Percentiles rank a stretch among this genome's conserved stretches.
phyloP scores from a whole-genome alignment of 139 green algal species.

The Nannochloris sp. region DNA sequence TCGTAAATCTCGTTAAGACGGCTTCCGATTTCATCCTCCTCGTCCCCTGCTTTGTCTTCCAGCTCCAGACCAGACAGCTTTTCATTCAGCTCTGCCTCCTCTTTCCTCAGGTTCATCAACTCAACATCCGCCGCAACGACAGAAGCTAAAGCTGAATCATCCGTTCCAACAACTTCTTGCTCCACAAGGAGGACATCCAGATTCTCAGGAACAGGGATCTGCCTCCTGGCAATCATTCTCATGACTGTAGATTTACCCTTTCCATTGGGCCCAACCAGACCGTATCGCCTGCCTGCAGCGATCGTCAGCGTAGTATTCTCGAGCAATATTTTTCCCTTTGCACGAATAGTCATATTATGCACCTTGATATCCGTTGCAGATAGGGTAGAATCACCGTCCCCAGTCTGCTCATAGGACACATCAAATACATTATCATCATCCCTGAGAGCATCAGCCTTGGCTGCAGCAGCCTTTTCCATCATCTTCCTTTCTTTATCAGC shows the following conservation, averaged over 20 bases:
- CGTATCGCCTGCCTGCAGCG: slow-evolving; percentile 71
- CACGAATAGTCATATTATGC: slow-evolving; percentile 91
- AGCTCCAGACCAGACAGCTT: slow-evolving; percentile 36
- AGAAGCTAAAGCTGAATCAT: slow-evolving; percentile 50
- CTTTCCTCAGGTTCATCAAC: slow-evolving; percentile 78
- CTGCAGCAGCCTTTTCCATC: slow-evolving; percentile 57
- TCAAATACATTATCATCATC: slow-evolving; percentile 98
- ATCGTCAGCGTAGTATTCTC: slow-evolving; percentile 88
- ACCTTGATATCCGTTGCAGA: slow-evolving; percentile 91
- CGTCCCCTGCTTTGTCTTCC: slow-evolving; percentile 24
- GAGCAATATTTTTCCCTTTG: slow-evolving; percentile 95
- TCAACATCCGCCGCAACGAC: slow-evolving; percentile 93
- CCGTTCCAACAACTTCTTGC: slow-evolving; percentile 87
- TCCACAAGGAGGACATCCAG: slow-evolving; percentile 99
- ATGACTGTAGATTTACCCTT: slow-evolving; percentile 98
- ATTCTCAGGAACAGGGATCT: slow-evolving; percentile 89
- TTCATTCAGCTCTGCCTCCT: slow-evolving; percentile 67
- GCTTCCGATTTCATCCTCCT: slow-evolving; percentile 25
- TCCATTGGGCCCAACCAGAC: slow-evolving; percentile 76
- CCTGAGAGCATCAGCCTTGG: slow-evolving; percentile 74
- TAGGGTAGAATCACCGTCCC: slow-evolving; percentile 42
- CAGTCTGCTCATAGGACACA: slow-evolving; percentile 74
- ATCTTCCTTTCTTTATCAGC: slow-evolving; percentile 74
- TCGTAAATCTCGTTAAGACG: slow-evolving; percentile 91
- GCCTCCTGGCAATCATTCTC: slow-evolving; percentile 80